Evolutionary conservation across 106 monocot species (phyloP).

Genomic region (Vanilla planifolia): DNA sequence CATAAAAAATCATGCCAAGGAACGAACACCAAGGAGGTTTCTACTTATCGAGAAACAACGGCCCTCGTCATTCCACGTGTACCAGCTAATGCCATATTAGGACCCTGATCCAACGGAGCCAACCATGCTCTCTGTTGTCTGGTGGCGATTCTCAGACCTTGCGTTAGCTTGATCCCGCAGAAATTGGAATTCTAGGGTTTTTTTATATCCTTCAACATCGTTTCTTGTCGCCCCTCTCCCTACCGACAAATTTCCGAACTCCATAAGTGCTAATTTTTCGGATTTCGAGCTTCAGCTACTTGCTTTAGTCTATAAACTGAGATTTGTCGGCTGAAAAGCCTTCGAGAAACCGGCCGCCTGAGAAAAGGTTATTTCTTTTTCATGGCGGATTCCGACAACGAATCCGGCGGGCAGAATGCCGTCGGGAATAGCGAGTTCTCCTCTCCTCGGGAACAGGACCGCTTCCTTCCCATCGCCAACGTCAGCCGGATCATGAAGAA

Average conservation of each 20-base stretch:
- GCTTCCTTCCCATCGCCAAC: constrained; percentile 50
- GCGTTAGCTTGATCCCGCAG: neutral
- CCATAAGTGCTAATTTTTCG: neutral
- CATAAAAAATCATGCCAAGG: too few relatives aligned
- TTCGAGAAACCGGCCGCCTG: too few relatives aligned
- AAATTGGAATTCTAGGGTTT: neutral
- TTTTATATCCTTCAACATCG: neutral
- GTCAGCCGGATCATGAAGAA: constrained; percentile 58
- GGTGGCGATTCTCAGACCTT: neutral
- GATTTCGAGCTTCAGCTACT: neutral
- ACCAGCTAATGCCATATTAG: neutral
- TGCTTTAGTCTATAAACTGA: neutral
- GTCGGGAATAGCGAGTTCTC: constrained; percentile 12
- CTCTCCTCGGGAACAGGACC: constrained; percentile 39
- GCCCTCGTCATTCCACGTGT: constrained; percentile 17
- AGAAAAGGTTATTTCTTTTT: neutral
- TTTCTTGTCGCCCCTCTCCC: neutral
- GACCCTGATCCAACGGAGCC: constrained; percentile 11
- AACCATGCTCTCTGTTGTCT: constrained; percentile 5
- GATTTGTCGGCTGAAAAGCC: neutral
- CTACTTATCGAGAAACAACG: constrained; percentile 35
- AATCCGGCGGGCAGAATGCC: constrained; percentile 19
- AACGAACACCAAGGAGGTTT: too few relatives aligned
- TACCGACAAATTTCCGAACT: neutral
- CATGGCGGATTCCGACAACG: constrained; percentile 23